These are phyloP conservation scores for Calonectria pteridis DNA, from an alignment of 2,329 filamentous ascomycete genomes.

Conservation along the genomic window DNA sequence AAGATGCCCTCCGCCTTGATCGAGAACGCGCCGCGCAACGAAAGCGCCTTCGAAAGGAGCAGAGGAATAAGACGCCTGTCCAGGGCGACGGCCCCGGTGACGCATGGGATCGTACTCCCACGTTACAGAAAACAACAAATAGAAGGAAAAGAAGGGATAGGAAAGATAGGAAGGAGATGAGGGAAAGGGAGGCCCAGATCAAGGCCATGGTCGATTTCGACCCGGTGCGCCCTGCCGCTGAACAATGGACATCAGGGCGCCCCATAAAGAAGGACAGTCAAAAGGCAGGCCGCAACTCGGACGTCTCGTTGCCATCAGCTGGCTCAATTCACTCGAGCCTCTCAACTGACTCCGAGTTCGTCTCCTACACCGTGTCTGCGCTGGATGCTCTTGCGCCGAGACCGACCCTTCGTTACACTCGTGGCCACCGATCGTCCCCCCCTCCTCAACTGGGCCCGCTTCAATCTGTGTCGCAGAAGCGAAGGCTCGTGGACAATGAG, in stretches of 20 bases:
- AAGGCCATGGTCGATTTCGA: conserved; percentile 82
- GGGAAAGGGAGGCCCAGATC: conserved; percentile 90
- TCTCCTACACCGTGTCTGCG: conserved; percentile 82
- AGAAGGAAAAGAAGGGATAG: conserved; percentile 79
- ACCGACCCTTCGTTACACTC: conserved; percentile 82
- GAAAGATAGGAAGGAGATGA: conserved; percentile 80
- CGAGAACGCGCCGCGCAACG: conserved; percentile 33
- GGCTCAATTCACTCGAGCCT: conserved; percentile 83
- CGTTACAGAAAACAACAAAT: conserved; percentile 72
- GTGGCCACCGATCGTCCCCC: conserved; percentile 70
- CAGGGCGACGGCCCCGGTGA: conserved; percentile 26
- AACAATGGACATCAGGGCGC: conserved; percentile 70
- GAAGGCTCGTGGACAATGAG: conserved; percentile 63
- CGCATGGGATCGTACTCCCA: conserved; percentile 55
- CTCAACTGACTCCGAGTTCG: conserved; percentile 79
- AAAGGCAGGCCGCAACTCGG: conserved; percentile 74
- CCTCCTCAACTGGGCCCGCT: conserved; percentile 59
- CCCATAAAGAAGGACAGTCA: conserved; percentile 74
- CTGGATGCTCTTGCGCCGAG: conserved; percentile 87
- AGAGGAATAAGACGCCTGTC: conserved; percentile 28
- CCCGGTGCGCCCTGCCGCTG: conserved; percentile 72
- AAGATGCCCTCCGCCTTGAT: conserved; percentile 64
- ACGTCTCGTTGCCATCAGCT: conserved; percentile 79
- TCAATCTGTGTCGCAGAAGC: conserved; percentile 63
- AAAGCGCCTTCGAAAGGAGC: conserved; percentile 39